A percentile compares a stretch with the other conserved stretches of the same genome.
phyloP scores from a whole-genome alignment of 345 rosid species.

The Melastoma malabathricum region DNA sequence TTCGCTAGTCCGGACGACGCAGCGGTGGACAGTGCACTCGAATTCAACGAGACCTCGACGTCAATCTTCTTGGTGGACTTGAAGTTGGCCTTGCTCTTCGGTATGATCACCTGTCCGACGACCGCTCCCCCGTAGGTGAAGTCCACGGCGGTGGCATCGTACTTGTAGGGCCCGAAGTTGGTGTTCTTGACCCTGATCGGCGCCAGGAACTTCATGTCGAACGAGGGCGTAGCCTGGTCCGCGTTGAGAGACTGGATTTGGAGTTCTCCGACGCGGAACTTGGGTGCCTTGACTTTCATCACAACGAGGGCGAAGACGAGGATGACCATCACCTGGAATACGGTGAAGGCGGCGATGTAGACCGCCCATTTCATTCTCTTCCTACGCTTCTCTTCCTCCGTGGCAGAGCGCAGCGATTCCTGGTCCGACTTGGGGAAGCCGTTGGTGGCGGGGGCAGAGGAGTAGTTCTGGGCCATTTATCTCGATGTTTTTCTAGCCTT shows the following conservation, averaged over 20 bases:
- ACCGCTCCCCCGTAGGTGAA: constrained; percentile 9
- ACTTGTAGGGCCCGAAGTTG: constrained; percentile 14
- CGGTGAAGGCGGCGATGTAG: constrained; percentile 8
- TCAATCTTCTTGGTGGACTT: constrained; percentile 11
- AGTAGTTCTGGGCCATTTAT: constrained; percentile 1
- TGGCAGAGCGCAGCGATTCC: not conserved
- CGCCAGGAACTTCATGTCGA: constrained; percentile 5
- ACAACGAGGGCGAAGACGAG: constrained; percentile 12
- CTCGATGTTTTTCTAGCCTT: too few species aligned
- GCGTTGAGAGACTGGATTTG: not conserved
- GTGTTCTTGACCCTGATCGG: constrained; percentile 14
- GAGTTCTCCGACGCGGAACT: constrained; percentile 11
- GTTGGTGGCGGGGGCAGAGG: not conserved
- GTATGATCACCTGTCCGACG: constrained; percentile 6
- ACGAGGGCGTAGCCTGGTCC: constrained; percentile 6
- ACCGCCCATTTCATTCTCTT: constrained; percentile 15
- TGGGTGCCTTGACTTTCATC: constrained; percentile 14
- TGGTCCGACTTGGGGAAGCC: constrained; percentile 5
- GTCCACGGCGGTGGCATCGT: constrained; percentile 5
- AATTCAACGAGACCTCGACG: constrained; percentile 4
- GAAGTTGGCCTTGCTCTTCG: constrained; percentile 9
- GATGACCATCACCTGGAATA: constrained; percentile 15
- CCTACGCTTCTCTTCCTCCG: constrained; percentile 11
- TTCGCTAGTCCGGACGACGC: not conserved
- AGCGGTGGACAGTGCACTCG: constrained; percentile 1